Evolutionary conservation across 805 yeast species (phyloP).

Genomic region (Maudiozyma saulgeensis): DNA sequence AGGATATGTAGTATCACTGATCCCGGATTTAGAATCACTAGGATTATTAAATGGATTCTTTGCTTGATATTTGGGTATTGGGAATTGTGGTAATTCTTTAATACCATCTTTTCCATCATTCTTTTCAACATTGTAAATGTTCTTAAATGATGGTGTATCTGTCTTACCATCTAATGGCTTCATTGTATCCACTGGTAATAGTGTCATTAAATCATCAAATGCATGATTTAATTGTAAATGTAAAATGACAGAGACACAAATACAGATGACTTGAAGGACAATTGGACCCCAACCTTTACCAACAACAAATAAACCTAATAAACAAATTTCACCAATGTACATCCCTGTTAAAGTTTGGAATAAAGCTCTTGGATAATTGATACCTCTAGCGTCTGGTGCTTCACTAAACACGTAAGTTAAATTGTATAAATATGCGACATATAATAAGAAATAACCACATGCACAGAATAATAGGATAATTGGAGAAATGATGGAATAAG

Average conservation of each 20-base stretch:
- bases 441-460: constrained; percentile 60
- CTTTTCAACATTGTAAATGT: constrained; percentile 21
- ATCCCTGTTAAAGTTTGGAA: constrained; percentile 84
- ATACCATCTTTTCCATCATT: constrained; percentile 8
- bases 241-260: constrained; percentile 56
- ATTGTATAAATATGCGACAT: constrained; percentile 72
- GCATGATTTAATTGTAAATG: constrained; percentile 59
- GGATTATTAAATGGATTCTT: constrained; percentile 3
- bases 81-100: constrained; percentile 25
- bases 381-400: constrained; percentile 67
- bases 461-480: constrained; percentile 66
- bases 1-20: constrained; percentile 21
- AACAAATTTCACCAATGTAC: constrained; percentile 77
- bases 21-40: constrained; percentile 3
- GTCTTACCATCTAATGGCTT: constrained; percentile 63
- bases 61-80: constrained; percentile 22
- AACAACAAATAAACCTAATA: constrained; percentile 78
- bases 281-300: constrained; percentile 95
- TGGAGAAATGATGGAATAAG: constrained; percentile 73
- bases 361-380: constrained; percentile 78
- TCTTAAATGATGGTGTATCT: constrained; percentile 45
- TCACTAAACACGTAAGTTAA: constrained; percentile 60
- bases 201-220: constrained; percentile 49
- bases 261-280: constrained; percentile 57
- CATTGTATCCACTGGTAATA: constrained; percentile 66